These are phyloP conservation scores for Tetrahymena malaccensis DNA, from an alignment of 73 alveolate species.

Conservation along the genomic window DNA sequence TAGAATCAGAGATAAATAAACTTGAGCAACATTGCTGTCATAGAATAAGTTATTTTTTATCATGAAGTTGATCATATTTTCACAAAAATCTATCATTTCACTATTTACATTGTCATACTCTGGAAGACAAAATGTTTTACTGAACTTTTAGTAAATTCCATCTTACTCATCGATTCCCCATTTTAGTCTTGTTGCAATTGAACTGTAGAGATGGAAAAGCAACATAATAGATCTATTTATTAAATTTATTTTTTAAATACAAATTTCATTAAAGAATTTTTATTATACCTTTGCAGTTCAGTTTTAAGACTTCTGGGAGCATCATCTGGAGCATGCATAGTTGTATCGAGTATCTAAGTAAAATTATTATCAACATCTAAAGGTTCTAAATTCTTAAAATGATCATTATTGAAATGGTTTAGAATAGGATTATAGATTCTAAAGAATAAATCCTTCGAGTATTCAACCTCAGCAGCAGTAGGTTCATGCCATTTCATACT, in stretches of 20 bases:
- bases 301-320: neutral
- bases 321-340: neutral
- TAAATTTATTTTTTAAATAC: neutral
- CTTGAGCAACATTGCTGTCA: neutral
- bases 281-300: neutral
- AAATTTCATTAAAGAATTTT: neutral
- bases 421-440: neutral
- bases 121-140: neutral
- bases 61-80: neutral
- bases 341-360: neutral
- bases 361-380: neutral
- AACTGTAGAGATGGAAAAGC: neutral
- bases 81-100: neutral
- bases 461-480: neutral
- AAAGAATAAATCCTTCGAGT: neutral
- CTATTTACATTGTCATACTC: neutral
- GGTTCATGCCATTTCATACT: neutral
- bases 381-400: neutral
- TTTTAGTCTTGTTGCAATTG: neutral
- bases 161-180: neutral
- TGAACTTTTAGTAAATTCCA: neutral
- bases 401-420: neutral
- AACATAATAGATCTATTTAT: neutral
- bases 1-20: neutral
- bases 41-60: neutral